Conservation (phyloP, 2,329 filamentous ascomycete genomes). For the Ceratocystis destructans region DNA sequence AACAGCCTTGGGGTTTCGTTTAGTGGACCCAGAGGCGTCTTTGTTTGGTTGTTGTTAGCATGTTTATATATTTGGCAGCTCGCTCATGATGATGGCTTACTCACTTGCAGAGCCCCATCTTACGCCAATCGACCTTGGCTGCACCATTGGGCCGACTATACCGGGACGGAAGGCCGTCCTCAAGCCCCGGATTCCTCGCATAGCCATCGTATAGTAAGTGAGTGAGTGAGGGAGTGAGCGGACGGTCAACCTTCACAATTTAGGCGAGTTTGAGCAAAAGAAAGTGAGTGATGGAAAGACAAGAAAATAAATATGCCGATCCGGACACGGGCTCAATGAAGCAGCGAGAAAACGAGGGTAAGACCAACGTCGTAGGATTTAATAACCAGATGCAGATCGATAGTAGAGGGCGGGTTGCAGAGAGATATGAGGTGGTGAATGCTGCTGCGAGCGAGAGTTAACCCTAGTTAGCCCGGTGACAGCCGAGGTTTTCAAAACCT, state of each 20-base stretch:
- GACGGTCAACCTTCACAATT: background rate
- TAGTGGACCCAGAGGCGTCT: slow-evolving; percentile 6
- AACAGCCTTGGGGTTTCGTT: slow-evolving; percentile 11
- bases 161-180: slow-evolving; percentile 8
- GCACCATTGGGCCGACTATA: background rate
- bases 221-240: background rate
- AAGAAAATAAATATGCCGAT: background rate
- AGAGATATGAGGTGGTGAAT: background rate
- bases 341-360: background rate
- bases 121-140: background rate
- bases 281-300: background rate
- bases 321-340: background rate
- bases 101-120: slow-evolving; percentile 15
- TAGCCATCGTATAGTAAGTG: background rate
- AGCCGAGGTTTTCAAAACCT: background rate
- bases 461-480: background rate
- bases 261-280: background rate
- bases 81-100: background rate
- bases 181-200: background rate
- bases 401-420: background rate
- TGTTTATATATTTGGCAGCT: background rate
- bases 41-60: background rate
- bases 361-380: background rate
- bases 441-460: background rate
- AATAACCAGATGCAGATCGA: background rate